Evolutionary conservation across 495 filamentous ascomycete genomes (phyloP).

Genomic region (Parmelia sp.): DNA sequence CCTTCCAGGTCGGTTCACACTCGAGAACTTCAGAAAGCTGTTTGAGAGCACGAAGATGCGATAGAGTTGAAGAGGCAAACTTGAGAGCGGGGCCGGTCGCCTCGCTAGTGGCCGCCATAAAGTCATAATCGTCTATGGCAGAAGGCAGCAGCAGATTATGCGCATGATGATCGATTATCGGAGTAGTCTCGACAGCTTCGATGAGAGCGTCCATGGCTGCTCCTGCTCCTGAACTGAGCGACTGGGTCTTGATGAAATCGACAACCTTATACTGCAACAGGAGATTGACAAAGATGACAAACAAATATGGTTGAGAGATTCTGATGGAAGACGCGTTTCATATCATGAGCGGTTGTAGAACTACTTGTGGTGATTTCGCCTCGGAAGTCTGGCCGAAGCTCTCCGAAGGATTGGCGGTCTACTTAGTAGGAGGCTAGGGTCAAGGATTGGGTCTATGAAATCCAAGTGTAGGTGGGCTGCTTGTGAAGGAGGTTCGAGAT

Average conservation of each 20-base stretch:
- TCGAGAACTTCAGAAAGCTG: conserved; percentile 60
- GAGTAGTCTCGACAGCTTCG: conserved; percentile 51
- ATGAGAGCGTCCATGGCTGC: conserved; percentile 18
- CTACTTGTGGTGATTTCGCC: background rate
- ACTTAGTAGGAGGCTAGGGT: no score
- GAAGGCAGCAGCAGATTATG: conserved; percentile 64
- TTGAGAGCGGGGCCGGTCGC: conserved; percentile 61
- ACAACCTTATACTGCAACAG: no score
- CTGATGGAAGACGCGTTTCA: no score
- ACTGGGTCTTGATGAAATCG: background rate
- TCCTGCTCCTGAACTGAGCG: background rate
- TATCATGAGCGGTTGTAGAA: no score
- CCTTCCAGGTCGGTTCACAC: conserved; percentile 55
- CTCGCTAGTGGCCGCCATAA: conserved; percentile 63
- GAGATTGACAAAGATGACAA: no score
- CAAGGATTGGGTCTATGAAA: no score
- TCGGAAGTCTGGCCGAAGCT: background rate
- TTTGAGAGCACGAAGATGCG: conserved; percentile 62
- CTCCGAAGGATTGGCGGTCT: background rate
- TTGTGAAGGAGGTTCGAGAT: no score
- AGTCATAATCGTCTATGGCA: conserved; percentile 31
- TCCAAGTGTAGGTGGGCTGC: no score
- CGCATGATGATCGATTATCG: conserved; percentile 84
- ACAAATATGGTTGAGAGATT: no score
- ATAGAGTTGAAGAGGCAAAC: conserved; percentile 53